Evolutionary conservation across 176 grass and related monocot species (phyloP).

Genomic region (Aegilops sharonensis): DNA sequence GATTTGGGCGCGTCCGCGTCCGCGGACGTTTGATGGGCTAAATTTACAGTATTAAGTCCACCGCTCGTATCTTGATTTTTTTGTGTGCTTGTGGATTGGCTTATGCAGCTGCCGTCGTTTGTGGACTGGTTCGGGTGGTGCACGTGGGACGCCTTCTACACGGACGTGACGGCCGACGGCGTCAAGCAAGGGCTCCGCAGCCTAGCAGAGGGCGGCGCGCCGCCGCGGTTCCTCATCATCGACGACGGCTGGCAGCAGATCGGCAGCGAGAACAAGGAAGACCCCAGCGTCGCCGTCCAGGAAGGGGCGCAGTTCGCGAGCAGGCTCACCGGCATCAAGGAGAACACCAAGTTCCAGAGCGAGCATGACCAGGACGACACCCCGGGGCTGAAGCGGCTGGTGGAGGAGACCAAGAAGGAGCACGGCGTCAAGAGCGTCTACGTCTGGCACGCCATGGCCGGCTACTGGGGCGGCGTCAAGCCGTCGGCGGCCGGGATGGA

Average conservation of each 20-base stretch:
- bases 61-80: neutral
- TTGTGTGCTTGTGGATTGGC: neutral
- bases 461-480: conserved; percentile 80
- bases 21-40: too few relatives aligned
- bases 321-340: conserved; percentile 76
- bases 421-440: conserved; percentile 66
- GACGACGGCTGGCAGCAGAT: conserved; percentile 93
- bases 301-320: conserved; percentile 90
- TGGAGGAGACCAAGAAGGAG: conserved; percentile 43
- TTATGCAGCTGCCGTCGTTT: conserved; percentile 54
- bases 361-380: neutral
- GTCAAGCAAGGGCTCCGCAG: conserved; percentile 60
- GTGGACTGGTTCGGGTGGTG: conserved; percentile 94
- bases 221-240: conserved; percentile 78
- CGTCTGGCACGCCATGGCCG: conserved; percentile 84
- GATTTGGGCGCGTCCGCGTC: too few relatives aligned
- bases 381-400: conserved; percentile 55
- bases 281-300: conserved; percentile 38
- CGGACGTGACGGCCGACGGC: conserved; percentile 69
- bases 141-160: conserved; percentile 98
- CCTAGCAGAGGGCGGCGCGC: conserved; percentile 58
- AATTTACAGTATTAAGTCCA: too few relatives aligned
- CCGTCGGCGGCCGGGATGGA: conserved; percentile 44
- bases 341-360: conserved; percentile 80
- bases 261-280: conserved; percentile 40